Evolutionary conservation across 139 green algal genomes (phyloP), one percentile per base, ranked within the genome.

Genomic region (Nannochloris sp.): DNA sequence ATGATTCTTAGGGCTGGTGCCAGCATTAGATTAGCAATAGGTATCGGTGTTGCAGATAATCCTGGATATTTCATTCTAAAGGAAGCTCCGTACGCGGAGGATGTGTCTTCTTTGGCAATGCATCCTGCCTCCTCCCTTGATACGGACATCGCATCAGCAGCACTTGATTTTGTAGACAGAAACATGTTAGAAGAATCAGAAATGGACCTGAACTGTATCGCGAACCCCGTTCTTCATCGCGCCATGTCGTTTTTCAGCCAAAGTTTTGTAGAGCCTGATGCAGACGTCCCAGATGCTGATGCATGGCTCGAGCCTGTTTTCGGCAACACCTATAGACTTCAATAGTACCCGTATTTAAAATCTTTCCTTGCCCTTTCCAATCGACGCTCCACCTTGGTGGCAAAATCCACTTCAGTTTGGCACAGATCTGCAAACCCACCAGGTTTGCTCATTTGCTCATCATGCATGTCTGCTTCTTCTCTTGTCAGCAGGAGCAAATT

Each of bases 401-500:
- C 51, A 46, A 76, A 63, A 56, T 71, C 63, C 5, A 56, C 44
- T 31, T 76, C 70, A 40, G 56, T 55, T 14, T 23, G 6, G 8
- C n/a, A 5, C 28, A 28, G 13, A 0, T 31, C 13, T 13, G 43
- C 40, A 30, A 46, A 30, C 14, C 3, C 16, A 30, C 28, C 11
- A 13, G 13, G 3, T 11, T 53, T 53, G 46, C n/a, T 53, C 16
- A 53, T 23, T 49, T 55, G 5, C n/a, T 20, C 48, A 28, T 89
- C 82, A 56, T 93, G 87, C 49, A 60, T 68, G 31, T 93, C 82
- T 9, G 87, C 87, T 78, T 96, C 88, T 1, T 84, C 64, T 11
- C 72, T 61, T 0, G 77, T 94, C 49, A 96, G 71, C 65, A 96
- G 71, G 45, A 97, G 80, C n/a, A 97, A 69, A 65, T 97, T 97